These are phyloP conservation scores for Chiua sp. DNA, from an alignment of 1,284 basidiomycete species.

Conservation along the genomic window DNA sequence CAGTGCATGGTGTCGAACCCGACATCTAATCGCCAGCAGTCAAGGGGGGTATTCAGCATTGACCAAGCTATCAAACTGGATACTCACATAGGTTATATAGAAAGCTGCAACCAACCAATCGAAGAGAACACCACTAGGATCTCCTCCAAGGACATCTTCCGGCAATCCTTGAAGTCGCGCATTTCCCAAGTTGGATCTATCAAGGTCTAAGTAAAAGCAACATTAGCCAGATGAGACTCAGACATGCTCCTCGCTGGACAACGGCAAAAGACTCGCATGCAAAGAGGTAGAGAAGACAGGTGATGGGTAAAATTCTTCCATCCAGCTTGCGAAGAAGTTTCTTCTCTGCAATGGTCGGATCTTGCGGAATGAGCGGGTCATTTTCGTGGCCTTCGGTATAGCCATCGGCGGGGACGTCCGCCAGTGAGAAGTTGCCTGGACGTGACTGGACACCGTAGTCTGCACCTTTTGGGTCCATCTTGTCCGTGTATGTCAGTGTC, in stretches of 20 bases:
- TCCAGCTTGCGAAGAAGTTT: conserved; percentile 70
- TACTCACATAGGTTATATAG: conserved; percentile 70
- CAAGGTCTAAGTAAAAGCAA: conserved; percentile 53
- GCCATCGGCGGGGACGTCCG: background rate
- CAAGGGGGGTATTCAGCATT: conserved; percentile 2
- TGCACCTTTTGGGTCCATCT: too few relatives aligned
- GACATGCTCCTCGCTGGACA: background rate
- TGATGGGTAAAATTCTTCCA: conserved; percentile 68
- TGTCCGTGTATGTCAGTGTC: too few relatives aligned
- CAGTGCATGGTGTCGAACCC: conserved; percentile 68
- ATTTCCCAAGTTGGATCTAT: conserved; percentile 77
- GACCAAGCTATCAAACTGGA: background rate
- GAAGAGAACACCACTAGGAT: conserved; percentile 65
- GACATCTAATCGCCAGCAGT: conserved; percentile 55
- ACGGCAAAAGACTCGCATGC: conserved; percentile 58
- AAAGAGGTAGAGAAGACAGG: conserved; percentile 75
- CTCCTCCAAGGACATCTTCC: conserved; percentile 65
- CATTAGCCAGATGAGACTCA: background rate
- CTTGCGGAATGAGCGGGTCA: conserved; percentile 28
- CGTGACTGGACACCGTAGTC: too few relatives aligned
- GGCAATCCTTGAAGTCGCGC: conserved; percentile 74
- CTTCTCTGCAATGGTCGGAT: conserved; percentile 50
- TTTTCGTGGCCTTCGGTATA: conserved; percentile 17
- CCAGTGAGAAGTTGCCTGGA: too few relatives aligned
- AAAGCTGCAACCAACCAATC: conserved; percentile 79